Conservation (phyloP, 2,329 filamentous ascomycete species). For the Thelonectria olida region DNA sequence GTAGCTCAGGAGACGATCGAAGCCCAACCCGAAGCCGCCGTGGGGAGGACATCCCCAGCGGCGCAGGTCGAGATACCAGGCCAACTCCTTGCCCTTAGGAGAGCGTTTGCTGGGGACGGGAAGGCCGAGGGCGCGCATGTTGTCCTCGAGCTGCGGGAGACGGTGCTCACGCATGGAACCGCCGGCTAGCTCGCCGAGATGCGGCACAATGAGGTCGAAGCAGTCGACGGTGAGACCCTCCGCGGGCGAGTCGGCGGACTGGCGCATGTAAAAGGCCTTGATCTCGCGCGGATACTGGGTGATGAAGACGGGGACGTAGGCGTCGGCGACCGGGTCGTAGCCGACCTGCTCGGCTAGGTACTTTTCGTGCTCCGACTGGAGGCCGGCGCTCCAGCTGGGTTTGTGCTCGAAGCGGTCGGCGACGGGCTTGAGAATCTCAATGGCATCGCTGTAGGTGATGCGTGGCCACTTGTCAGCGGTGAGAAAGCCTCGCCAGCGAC, state of each 20-base stretch:
- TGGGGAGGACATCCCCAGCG: constrained; percentile 92
- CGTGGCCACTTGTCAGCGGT: constrained; percentile 71
- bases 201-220: constrained; percentile 89
- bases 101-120: constrained; percentile 48
- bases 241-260: constrained; percentile 42
- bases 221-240: constrained; percentile 76
- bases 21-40: constrained; percentile 89
- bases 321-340: constrained; percentile 53
- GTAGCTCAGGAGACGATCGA: constrained; percentile 87
- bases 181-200: constrained; percentile 86
- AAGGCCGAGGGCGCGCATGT: constrained; percentile 77
- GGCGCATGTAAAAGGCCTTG: constrained; percentile 84
- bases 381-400: constrained; percentile 76
- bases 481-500: constrained; percentile 78
- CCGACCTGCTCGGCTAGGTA: constrained; percentile 78
- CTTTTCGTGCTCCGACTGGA: constrained; percentile 93
- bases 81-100: constrained; percentile 54
- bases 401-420: constrained; percentile 71
- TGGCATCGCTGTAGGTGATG: constrained; percentile 83
- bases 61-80: constrained; percentile 90
- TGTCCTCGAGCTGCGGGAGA: constrained; percentile 69
- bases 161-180: constrained; percentile 91
- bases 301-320: constrained; percentile 80
- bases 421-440: constrained; percentile 72
- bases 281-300: constrained; percentile 89